These are phyloP conservation scores for Dioscorea dumetorum DNA, from an alignment of 106 monocot genomes.

Conservation along the genomic window DNA sequence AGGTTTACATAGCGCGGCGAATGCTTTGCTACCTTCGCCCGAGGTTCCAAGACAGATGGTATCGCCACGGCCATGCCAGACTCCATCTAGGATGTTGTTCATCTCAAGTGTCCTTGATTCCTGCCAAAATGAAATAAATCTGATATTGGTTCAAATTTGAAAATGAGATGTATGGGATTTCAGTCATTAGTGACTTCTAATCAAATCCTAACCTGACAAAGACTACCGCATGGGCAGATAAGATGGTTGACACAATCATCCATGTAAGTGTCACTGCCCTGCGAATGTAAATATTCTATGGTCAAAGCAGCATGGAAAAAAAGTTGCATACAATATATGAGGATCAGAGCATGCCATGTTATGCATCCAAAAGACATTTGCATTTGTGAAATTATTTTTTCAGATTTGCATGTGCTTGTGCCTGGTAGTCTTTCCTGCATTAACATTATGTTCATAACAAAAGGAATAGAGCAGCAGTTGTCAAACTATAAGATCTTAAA, in stretches of 20 bases:
- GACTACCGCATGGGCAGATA: constrained; percentile 64
- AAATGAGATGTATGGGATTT: neutral
- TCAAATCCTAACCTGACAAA: constrained; percentile 62
- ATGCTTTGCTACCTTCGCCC: constrained; percentile 43
- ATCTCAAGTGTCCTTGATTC: constrained; percentile 85
- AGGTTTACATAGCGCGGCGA: constrained; percentile 26
- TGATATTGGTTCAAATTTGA: neutral
- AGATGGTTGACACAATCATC: constrained; percentile 66
- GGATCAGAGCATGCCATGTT: too few species aligned
- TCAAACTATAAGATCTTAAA: too few species aligned
- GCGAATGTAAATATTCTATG: constrained; percentile 3
- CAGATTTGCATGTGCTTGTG: too few species aligned
- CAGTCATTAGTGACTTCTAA: too few species aligned
- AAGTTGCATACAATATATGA: too few species aligned
- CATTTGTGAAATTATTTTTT: too few species aligned
- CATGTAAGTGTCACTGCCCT: constrained; percentile 53
- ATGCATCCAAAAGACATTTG: too few species aligned
- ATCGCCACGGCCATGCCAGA: constrained; percentile 89
- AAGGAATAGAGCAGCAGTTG: too few species aligned
- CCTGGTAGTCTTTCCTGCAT: too few species aligned
- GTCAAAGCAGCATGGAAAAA: too few species aligned
- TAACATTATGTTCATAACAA: too few species aligned
- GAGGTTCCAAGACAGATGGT: constrained; percentile 64
- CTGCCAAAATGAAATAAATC: constrained; percentile 29
- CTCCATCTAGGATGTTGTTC: constrained; percentile 85